phyloP scores from a whole-genome alignment of 257 asterid species.

The Eucommia ulmoides region DNA sequence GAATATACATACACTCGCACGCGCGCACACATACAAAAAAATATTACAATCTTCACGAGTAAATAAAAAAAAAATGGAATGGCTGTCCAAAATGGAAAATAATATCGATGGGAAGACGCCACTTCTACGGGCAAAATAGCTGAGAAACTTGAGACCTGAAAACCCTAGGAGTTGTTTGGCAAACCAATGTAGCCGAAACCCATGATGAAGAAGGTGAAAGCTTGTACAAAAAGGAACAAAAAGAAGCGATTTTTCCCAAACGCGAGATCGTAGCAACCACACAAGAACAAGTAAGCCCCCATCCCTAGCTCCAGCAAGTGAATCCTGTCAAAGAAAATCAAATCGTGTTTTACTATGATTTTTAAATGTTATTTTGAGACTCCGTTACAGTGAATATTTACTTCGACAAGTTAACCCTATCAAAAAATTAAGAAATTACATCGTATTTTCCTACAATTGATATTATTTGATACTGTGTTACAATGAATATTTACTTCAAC shows the following conservation, averaged over 20 bases:
- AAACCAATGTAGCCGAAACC: conserved; percentile 77
- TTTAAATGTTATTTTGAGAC: too few relatives aligned
- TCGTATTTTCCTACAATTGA: too few relatives aligned
- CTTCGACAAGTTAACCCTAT: too few relatives aligned
- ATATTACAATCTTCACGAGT: too few relatives aligned
- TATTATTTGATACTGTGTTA: too few relatives aligned
- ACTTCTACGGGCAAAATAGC: not conserved
- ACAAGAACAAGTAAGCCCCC: conserved; percentile 56
- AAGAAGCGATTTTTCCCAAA: conserved; percentile 50
- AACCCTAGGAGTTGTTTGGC: conserved; percentile 32
- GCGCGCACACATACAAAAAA: too few relatives aligned
- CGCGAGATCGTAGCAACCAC: conserved; percentile 63
- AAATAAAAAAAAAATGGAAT: not conserved
- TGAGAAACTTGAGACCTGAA: not conserved
- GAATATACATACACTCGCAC: too few relatives aligned
- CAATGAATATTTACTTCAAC: too few relatives aligned
- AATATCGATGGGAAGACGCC: not conserved
- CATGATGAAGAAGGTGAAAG: conserved; percentile 54
- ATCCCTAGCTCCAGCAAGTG: conserved; percentile 55
- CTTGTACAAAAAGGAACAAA: conserved; percentile 57
- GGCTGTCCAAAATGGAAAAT: not conserved
- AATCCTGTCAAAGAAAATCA: too few relatives aligned
- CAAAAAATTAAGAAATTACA: too few relatives aligned
- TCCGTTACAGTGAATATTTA: too few relatives aligned
- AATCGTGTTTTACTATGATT: too few relatives aligned